phyloP scores from a whole-genome alignment of 2,329 filamentous ascomycete species.

The Metarhizium robertsii region DNA sequence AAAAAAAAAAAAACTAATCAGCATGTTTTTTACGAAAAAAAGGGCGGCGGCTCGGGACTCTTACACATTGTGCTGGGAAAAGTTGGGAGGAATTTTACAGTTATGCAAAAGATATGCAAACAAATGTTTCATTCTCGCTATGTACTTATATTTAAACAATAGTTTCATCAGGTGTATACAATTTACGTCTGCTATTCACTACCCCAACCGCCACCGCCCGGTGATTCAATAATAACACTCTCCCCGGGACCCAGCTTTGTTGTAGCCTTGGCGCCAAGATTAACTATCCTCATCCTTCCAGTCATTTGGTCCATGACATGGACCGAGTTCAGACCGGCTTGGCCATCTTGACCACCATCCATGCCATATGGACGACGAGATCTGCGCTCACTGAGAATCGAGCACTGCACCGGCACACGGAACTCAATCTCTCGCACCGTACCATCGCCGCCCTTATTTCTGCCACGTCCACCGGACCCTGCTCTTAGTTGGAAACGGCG shows the following conservation, averaged over 20 bases:
- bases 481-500: conserved; percentile 57
- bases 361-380: conserved; percentile 67
- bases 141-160: background rate
- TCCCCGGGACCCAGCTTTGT: conserved; percentile 48
- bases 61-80: background rate
- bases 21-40: no score
- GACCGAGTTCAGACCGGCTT: conserved; percentile 51
- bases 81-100: background rate
- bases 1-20: no score
- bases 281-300: conserved; percentile 31
- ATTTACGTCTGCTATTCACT: background rate
- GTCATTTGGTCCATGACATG: conserved; percentile 10
- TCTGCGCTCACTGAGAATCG: conserved; percentile 67
- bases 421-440: conserved; percentile 76
- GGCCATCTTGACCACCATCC: conserved; percentile 59
- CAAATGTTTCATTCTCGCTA: background rate
- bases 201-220: conserved; percentile 55
- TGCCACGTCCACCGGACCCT: conserved; percentile 47
- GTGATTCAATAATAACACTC: conserved; percentile 50
- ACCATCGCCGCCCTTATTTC: conserved; percentile 63
- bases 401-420: conserved; percentile 65
- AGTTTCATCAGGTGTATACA: background rate
- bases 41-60: no score
- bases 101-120: background rate
- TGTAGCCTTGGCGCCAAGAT: conserved; percentile 51